Evolutionary conservation across 2,329 filamentous ascomycete genomes (phyloP), one percentile per base, ranked within the genome.

Genomic region (Fusarium compactum): DNA sequence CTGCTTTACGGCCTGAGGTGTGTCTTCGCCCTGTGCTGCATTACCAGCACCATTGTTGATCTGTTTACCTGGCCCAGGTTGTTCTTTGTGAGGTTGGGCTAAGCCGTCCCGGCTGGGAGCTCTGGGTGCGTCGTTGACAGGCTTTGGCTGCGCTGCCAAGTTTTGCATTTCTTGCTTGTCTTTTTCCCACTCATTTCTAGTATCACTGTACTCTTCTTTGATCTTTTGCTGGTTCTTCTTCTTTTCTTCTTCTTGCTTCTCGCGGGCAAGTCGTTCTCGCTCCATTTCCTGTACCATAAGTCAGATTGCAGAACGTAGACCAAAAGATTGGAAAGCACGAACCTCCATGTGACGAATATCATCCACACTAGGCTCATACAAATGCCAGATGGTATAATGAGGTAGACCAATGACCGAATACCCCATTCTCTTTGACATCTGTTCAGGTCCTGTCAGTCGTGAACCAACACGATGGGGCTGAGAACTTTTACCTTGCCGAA

Each of bases 331-430:
- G 6, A 43, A 5, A 50, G 9, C 15, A 76, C 83, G 64, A 80
- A 90, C 89, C 84, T 95, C 95, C 96, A 99, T 99, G 77, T 98
- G 96, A 64, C 92, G 91, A 69, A 98, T 93, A 76, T 99, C 96
- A 77, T 99, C 96, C 18, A 98, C 93, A 76, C 94, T 97, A n/a
- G 96, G 96, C 81, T 99, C 96, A 84, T 99, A 99, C 76, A 99
- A 86, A 90, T 99, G 96, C 96, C 96, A 99, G 71, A 99, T 98
- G 2, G 94, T 97, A 81, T 99, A 99, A 79, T 99, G 96, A 9
- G 96, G 96, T 48, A 99, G 86, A 32, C 96, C 96, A 62, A 99
- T 92, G 20, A 99, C 96, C 0, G 95, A 97, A 78, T 93, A 98
- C 64, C 92, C 87, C 96, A 99, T 98, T 65, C 93, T 91, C 80